These are phyloP conservation scores for Jaltomata sinuosa DNA, from an alignment of 257 asterid genomes.

Conservation along the genomic window DNA sequence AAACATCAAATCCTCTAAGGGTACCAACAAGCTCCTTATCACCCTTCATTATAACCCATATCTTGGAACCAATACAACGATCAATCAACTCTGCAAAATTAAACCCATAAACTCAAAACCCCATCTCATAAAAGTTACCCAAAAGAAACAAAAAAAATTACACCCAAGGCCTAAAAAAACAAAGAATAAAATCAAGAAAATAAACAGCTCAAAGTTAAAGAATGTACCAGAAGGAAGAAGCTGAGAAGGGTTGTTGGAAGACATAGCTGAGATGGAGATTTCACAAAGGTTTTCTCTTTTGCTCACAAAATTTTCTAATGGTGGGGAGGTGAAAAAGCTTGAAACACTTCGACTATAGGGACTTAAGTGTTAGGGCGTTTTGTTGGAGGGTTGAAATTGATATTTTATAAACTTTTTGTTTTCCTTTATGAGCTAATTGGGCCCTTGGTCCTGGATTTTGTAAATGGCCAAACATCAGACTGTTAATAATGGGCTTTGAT, in stretches of 20 bases:
- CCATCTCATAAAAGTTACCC: not conserved
- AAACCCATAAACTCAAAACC: not conserved
- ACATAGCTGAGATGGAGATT: constrained; percentile 9
- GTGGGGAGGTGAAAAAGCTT: not conserved
- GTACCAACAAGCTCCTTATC: constrained; percentile 84
- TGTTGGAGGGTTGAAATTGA: not conserved
- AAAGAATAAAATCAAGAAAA: not conserved
- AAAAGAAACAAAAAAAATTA: not conserved
- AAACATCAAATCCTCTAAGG: constrained; percentile 74
- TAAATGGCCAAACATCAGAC: not conserved
- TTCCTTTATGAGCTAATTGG: not conserved
- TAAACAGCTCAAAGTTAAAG: not conserved
- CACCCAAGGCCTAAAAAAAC: not conserved
- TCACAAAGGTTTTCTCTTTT: not conserved
- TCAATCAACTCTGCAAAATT: constrained; percentile 58
- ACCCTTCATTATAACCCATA: constrained; percentile 94
- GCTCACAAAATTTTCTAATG: not conserved
- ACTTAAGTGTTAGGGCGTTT: not conserved
- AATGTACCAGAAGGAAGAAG: constrained; percentile 64
- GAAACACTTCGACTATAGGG: not conserved
- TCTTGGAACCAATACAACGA: constrained; percentile 79
- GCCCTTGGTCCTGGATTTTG: not conserved
- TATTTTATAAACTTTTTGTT: not conserved
- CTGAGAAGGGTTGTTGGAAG: constrained; percentile 75
- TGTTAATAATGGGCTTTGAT: not conserved